Conservation (phyloP, 148 eudicot species). For the Persicaria maculosa region DNA sequence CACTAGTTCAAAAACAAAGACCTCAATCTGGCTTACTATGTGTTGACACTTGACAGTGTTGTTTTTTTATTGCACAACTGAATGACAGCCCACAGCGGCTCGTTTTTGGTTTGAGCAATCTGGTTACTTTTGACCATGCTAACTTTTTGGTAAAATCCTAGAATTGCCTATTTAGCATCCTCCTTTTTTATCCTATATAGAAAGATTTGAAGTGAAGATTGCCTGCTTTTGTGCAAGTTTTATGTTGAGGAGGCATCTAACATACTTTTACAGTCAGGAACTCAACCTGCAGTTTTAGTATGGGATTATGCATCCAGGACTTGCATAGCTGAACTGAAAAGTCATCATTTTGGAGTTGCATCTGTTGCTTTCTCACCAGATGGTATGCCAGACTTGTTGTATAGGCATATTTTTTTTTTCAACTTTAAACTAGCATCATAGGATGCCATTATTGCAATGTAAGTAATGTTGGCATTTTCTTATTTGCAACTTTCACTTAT, state of each 20-base stretch:
- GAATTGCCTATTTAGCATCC: background rate
- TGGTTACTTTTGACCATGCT: background rate
- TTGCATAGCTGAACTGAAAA: slow-evolving; percentile 39
- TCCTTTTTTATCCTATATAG: background rate
- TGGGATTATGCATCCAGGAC: slow-evolving; percentile 32
- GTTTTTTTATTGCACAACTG: background rate
- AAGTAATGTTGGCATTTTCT: background rate
- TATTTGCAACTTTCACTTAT: background rate
- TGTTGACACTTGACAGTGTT: background rate
- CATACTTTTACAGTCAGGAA: slow-evolving; percentile 32
- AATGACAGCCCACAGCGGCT: background rate
- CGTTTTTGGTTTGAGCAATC: background rate
- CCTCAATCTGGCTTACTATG: background rate
- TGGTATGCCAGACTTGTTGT: slow-evolving; percentile 30
- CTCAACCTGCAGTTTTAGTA: slow-evolving; percentile 42
- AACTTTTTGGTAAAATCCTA: background rate
- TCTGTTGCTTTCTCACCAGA: slow-evolving; percentile 51
- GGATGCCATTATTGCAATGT: background rate
- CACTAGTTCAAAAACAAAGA: background rate
- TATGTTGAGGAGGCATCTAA: background rate
- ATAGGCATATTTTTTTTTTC: background rate
- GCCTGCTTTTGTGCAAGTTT: background rate
- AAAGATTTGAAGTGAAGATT: background rate
- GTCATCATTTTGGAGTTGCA: slow-evolving; percentile 48
- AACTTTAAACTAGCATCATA: background rate